Base-by-base conservation (phyloP, 73 alveolate genomes). In the Symbiodinium pilosum region DNA sequence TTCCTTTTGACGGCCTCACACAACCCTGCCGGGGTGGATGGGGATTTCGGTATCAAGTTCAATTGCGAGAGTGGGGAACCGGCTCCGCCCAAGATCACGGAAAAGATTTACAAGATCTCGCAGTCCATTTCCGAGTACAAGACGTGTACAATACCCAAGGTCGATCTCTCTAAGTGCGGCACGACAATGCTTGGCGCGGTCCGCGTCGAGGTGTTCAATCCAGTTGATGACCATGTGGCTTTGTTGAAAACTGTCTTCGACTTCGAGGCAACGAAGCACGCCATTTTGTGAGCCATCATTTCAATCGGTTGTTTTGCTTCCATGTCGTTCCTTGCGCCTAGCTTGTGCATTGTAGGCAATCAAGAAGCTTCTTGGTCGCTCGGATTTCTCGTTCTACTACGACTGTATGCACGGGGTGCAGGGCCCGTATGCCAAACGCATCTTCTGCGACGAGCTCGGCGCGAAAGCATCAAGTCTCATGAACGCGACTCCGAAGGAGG, bases 361-460 rank as follows among this genome's bases (percentile, higher is more conserved):
- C 81, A 99, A 99, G 99, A 96, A 97, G 71, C 99, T 99, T 68
- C 99, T 99, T 73, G 54, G 98, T 11, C 99, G 99, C 99, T 56
- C 96, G 56, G 99, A 99, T 94, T 99, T 99, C 99, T 94, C 93
- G 34, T 99, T 99, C 99, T 99, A 99, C 47, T 99, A 99, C 86
- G 99, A 99, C 99, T 99, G 99, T 85, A 99, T 99, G 99, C 99
- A 99, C 95, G 99, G 99, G 51, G 99, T 99, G 21, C 99, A 99
- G 24, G 99, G 99, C 21, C 99, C 99, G 24, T 99, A 99, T 99
- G 99, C 99, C 36, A 86, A 92, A 51, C 99, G 94, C 44, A 99
- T 99, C n/a, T 99, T 99, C 99, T 98, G 94, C 41, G 99, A 99
- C 32, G 99, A 99, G 51, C 99, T 99, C n/a, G 99, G 99, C 14